A percentile compares a stretch with the other conserved stretches of the same genome.
phyloP scores from a whole-genome alignment of 352 stramenopile genomes.

The Hyaloperonospora arabidopsidis region DNA sequence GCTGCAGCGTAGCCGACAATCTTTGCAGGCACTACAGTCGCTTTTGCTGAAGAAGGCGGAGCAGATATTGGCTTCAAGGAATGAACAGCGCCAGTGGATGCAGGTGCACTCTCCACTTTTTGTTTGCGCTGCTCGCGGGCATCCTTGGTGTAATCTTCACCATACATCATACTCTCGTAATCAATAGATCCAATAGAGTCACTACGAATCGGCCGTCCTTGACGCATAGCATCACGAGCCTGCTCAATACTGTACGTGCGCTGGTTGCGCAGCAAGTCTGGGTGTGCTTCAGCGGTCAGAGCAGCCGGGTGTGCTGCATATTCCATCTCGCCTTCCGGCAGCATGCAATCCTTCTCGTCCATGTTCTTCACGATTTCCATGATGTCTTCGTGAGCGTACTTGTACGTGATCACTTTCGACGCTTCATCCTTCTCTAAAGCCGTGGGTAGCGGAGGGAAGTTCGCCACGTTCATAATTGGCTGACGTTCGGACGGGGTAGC shows the following conservation, averaged over 20 bases:
- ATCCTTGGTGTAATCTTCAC: slow-evolving; percentile 85
- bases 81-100: slow-evolving; percentile 6
- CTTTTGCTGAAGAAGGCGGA: slow-evolving; percentile 13
- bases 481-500: slow-evolving; percentile 39
- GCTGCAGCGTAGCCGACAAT: slow-evolving; percentile 64
- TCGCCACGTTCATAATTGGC: slow-evolving; percentile 69
- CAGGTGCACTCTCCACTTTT: slow-evolving; percentile 11
- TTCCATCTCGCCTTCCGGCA: slow-evolving; percentile 72
- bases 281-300: slow-evolving; percentile 70
- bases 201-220: slow-evolving; percentile 81
- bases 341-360: slow-evolving; percentile 78
- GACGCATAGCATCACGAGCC: slow-evolving; percentile 81
- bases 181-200: slow-evolving; percentile 84
- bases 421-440: slow-evolving; percentile 30
- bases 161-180: slow-evolving; percentile 88
- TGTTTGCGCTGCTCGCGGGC: slow-evolving; percentile 64
- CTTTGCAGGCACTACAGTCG: slow-evolving; percentile 27
- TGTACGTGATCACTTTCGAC: slow-evolving; percentile 46
- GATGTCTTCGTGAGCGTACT: slow-evolving; percentile 87
- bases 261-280: slow-evolving; percentile 85
- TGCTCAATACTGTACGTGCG: slow-evolving; percentile 90
- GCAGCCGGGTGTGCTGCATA: slow-evolving; percentile 70
- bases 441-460: slow-evolving; percentile 74
- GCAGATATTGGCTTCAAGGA: slow-evolving; percentile 10
- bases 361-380: slow-evolving; percentile 89